Evolutionary conservation across 768 basidiomycete species (phyloP).

Genomic region (Piloderma croceum): DNA sequence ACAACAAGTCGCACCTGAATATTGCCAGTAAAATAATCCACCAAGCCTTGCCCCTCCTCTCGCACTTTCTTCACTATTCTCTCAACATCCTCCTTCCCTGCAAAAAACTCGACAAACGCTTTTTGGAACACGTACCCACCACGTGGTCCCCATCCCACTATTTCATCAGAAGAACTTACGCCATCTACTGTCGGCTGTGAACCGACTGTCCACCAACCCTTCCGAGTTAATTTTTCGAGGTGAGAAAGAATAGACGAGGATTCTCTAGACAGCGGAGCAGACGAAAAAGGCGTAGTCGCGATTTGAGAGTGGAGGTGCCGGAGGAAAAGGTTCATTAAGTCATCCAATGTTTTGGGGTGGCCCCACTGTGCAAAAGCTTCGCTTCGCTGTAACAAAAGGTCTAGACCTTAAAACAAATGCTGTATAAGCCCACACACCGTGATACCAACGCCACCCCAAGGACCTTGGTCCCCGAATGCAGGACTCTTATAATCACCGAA

Average conservation of each 20-base stretch:
- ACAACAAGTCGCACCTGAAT: conserved; percentile 43
- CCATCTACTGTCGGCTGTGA: conserved; percentile 94
- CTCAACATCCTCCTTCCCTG: conserved; percentile 50
- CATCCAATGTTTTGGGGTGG: conserved; percentile 53
- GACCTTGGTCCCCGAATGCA: conserved; percentile 79
- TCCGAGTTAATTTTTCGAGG: conserved; percentile 67
- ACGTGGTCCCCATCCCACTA: conserved; percentile 90
- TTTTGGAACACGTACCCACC: conserved; percentile 97
- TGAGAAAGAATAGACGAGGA: conserved; percentile 74
- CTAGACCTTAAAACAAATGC: too few relatives aligned
- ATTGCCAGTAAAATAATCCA: conserved; percentile 87
- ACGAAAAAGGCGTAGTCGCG: conserved; percentile 83
- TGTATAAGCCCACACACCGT: conserved; percentile 48
- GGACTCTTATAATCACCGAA: conserved; percentile 98
- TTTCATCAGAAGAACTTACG: conserved; percentile 60
- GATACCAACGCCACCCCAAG: conserved; percentile 67
- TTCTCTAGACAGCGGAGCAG: conserved; percentile 74
- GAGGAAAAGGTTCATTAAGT: conserved; percentile 77
- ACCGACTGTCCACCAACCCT: conserved; percentile 93
- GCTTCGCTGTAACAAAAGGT: conserved; percentile 50
- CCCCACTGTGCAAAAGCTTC: conserved; percentile 74
- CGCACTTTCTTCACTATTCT: conserved; percentile 53
- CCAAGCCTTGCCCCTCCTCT: conserved; percentile 52
- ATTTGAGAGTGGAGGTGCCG: conserved; percentile 72
- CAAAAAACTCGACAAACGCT: conserved; percentile 96